These are phyloP conservation scores for Vigna trinervia DNA, from an alignment of 306 rosid species.

Conservation along the genomic window DNA sequence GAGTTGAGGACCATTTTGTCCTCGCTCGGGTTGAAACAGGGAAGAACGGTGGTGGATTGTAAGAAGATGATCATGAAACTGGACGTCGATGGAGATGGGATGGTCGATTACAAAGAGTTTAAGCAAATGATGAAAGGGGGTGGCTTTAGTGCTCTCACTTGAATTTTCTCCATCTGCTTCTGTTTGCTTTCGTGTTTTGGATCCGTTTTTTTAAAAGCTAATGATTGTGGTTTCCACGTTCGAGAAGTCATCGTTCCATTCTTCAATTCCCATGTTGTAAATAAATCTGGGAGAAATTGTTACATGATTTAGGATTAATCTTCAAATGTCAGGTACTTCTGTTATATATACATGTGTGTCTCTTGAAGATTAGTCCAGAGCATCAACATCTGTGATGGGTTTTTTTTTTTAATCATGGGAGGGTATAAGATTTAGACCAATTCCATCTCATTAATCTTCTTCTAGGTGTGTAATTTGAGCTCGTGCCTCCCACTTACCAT, in stretches of 20 bases:
- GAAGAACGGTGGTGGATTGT: conserved; percentile 79
- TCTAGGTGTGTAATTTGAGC: background rate
- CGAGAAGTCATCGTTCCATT: no score
- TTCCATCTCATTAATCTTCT: conserved; percentile 2
- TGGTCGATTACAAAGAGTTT: conserved; percentile 80
- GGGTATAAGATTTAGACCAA: background rate
- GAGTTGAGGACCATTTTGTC: conserved; percentile 73
- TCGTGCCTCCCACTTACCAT: background rate
- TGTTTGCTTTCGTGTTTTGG: no score
- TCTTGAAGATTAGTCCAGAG: background rate
- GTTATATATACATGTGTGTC: background rate
- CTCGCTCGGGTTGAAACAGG: conserved; percentile 81
- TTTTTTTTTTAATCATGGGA: no score
- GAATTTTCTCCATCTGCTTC: background rate
- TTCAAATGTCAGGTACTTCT: background rate
- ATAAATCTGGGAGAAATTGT: no score
- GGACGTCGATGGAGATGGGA: conserved; percentile 87
- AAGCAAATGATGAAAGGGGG: conserved; percentile 93
- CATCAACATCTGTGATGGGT: background rate
- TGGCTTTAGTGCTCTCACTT: conserved; percentile 60
- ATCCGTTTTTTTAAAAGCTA: no score
- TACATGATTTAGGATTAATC: no score
- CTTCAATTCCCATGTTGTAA: no score
- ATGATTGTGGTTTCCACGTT: no score
- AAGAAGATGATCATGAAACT: conserved; percentile 84